These are phyloP conservation scores for Rhodotorula babjevae DNA, from an alignment of 768 basidiomycete genomes.

Conservation along the genomic window DNA sequence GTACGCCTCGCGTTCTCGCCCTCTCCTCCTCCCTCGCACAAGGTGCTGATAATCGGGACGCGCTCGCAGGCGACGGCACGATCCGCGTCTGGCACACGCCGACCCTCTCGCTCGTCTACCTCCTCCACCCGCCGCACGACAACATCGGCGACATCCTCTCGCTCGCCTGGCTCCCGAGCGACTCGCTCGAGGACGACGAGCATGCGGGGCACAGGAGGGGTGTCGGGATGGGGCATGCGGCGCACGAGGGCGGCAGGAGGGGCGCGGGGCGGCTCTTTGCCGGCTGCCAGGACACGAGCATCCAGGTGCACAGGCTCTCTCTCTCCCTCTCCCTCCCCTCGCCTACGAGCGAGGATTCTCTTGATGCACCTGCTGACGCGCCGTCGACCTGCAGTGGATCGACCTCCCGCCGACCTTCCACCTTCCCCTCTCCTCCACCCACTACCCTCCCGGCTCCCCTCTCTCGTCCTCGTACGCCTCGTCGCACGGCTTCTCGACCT, in stretches of 20 bases:
- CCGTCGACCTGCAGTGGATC: conserved; percentile 29
- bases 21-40: neutral
- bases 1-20: conserved; percentile 23
- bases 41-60: neutral
- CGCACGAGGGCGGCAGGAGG: neutral
- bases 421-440: conserved; percentile 1
- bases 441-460: neutral
- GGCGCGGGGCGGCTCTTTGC: conserved; percentile 22
- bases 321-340: too few relatives aligned
- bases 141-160: conserved; percentile 50
- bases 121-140: conserved; percentile 48
- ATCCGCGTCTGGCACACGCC: conserved; percentile 48
- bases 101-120: conserved; percentile 46
- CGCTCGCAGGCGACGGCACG: conserved; percentile 44
- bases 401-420: conserved; percentile 31
- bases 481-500: conserved; percentile 4
- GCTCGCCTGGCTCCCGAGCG: conserved; percentile 45
- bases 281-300: conserved; percentile 35
- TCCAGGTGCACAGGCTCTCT: conserved; percentile 7
- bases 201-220: neutral
- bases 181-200: neutral
- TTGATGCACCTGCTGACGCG: accelerated
- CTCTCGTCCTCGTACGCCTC: neutral
- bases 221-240: neutral
- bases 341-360: accelerated